Percentiles rank a stretch among this genome's conserved stretches.
Conservation (phyloP, 495 filamentous ascomycete species). For the Penicillium verhagenii region DNA sequence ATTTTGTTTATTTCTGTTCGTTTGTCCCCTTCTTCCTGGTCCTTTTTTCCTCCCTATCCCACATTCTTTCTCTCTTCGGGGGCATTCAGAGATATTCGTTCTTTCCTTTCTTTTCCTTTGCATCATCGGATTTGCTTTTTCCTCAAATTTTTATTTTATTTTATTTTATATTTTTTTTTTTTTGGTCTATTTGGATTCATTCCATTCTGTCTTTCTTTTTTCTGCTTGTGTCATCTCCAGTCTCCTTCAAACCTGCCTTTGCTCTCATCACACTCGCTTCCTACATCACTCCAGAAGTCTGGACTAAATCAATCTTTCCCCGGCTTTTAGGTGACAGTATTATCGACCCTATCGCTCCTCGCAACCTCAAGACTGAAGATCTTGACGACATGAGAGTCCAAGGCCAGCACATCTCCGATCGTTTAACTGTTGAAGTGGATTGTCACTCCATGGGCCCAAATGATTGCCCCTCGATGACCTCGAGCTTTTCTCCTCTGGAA, state of each 20-base stretch:
- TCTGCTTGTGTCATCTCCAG: too few species aligned
- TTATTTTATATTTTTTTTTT: neutral
- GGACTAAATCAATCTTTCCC: neutral
- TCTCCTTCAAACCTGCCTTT: too few species aligned
- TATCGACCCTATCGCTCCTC: slow-evolving; percentile 23
- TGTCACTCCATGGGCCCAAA: slow-evolving; percentile 43
- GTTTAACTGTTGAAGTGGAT: slow-evolving; percentile 45
- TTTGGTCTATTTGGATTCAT: too few species aligned
- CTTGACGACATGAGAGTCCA: slow-evolving; percentile 44
- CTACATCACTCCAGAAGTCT: neutral
- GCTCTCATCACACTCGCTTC: neutral
- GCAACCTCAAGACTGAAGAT: slow-evolving; percentile 26
- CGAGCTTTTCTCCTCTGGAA: slow-evolving; percentile 46
- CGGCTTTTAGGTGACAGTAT: slow-evolving; percentile 28
- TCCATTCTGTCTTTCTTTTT: too few species aligned
- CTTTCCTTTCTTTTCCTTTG: slow-evolving; percentile 12
- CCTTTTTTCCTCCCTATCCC: slow-evolving; percentile 17
- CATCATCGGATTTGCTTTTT: neutral
- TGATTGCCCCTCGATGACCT: slow-evolving; percentile 48
- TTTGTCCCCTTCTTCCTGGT: slow-evolving; percentile 24
- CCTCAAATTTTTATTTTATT: neutral
- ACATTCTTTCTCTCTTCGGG: slow-evolving; percentile 25
- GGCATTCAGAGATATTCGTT: slow-evolving; percentile 1
- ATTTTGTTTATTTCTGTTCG: slow-evolving; percentile 46
- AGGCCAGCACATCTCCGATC: slow-evolving; percentile 38